Evolutionary conservation across 2,329 filamentous ascomycete species (phyloP).

Genomic region (Neonectria ditissima): DNA sequence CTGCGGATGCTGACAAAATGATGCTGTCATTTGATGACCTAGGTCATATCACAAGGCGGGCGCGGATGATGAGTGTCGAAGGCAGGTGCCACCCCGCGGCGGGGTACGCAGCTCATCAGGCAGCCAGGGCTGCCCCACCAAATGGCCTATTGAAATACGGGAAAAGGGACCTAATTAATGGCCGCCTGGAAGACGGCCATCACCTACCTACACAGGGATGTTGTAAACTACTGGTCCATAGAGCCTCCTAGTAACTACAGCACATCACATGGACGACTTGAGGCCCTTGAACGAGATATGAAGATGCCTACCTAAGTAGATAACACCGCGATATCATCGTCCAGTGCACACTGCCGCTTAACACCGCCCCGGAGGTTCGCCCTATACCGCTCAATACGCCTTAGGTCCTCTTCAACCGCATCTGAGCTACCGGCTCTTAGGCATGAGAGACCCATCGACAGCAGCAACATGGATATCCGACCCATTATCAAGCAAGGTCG

Average conservation of each 20-base stretch:
- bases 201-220: too few relatives aligned
- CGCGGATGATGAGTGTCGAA: slow-evolving; percentile 40
- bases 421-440: not conserved
- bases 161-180: slow-evolving; percentile 1
- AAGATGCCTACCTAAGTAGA: too few relatives aligned
- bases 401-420: not conserved
- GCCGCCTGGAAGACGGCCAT: not conserved
- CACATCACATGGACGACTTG: not conserved
- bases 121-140: slow-evolving; percentile 25
- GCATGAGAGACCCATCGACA: not conserved
- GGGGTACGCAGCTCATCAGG: slow-evolving; percentile 37
- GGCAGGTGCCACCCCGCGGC: slow-evolving; percentile 41
- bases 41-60: slow-evolving; percentile 38
- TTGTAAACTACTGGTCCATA: too few relatives aligned
- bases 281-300: not conserved
- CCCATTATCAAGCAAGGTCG: not conserved
- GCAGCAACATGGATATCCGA: not conserved
- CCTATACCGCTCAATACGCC: not conserved
- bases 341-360: not conserved
- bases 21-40: slow-evolving; percentile 43
- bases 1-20: slow-evolving; percentile 33
- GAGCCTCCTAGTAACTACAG: not conserved
- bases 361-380: not conserved
- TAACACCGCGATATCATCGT: not conserved
- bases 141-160: not conserved